Percentiles rank a stretch among this genome's conserved stretches.
Evolutionary conservation across 1,139 yeast genomes (phyloP).

Genomic region (Zygosaccharomyces sapae): DNA sequence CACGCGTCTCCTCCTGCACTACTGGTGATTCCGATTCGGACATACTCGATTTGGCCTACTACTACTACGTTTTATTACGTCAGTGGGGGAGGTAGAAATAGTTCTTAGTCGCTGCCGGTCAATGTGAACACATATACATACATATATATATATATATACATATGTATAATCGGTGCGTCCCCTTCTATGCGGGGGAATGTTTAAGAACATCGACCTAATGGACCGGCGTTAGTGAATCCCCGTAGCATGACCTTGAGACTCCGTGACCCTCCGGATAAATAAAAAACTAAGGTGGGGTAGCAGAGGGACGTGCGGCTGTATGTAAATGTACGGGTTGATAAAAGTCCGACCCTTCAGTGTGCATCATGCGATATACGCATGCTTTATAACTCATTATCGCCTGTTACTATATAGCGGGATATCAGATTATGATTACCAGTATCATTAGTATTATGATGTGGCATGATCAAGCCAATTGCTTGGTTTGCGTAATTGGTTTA

Average conservation of each 20-base stretch:
- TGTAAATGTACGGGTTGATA: too few species aligned
- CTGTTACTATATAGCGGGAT: too few species aligned
- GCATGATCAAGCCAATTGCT: constrained; percentile 68
- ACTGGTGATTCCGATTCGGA: constrained; percentile 1
- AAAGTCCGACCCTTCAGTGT: too few species aligned
- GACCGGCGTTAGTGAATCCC: not conserved
- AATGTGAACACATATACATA: not conserved
- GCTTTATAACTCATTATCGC: too few species aligned
- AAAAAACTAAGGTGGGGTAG: too few species aligned
- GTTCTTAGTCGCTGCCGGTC: too few species aligned
- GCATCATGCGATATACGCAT: too few species aligned
- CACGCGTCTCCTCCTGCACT: constrained; percentile 4
- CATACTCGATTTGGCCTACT: not conserved
- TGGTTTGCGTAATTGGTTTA: constrained; percentile 62
- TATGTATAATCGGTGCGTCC: not conserved
- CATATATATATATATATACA: too few species aligned
- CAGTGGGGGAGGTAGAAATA: too few species aligned
- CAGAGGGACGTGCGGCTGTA: too few species aligned
- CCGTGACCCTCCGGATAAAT: too few species aligned
- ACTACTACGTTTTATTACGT: not conserved
- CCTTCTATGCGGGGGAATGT: not conserved
- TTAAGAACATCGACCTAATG: not conserved
- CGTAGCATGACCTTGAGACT: not conserved
- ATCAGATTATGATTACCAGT: too few species aligned
- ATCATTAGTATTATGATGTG: not conserved